Evolutionary conservation across 495 filamentous ascomycete species (phyloP), one percentile per base, ranked within the genome.

Genomic region (Choiromyces venosus): DNA sequence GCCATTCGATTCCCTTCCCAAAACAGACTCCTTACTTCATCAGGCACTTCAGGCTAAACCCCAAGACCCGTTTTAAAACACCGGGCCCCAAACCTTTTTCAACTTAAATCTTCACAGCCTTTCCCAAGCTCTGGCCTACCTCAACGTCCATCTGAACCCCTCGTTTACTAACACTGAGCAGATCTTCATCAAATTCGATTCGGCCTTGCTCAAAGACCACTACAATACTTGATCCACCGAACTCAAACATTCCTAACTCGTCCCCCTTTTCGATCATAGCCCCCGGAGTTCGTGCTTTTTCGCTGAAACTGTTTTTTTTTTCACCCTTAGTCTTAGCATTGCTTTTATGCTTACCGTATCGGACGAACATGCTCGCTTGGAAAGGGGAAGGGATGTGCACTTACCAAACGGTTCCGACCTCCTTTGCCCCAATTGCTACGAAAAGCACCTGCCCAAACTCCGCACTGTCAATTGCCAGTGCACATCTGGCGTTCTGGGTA

Each of bases 171-270:
- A 73, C 61, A 33, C 66, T 65, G 33, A 80, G 65, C 36, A 84
- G 70, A 77, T 85, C 83, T 38, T 82, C 75, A 69, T 85, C 83
- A 52, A 84, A 79, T 61, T 75, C 67, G 37, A 84, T 81, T 18
- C 76, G 70, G 18, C 76, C 82, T 66, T 77, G 73, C 69, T 83
- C 75, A 70, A 84, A 85, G 18, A 77, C 77, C n/a, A 83, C 81
- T 29, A 83, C 78, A 68, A 84, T 82, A 12, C 77, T 79, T 36
- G 79, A 82, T 8, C 83, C 83, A 7, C 83, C 82, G 61, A 81
- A 84, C 56, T 84, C 81, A 69, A 83, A 84, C 14, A 81, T 68
- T 5, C 83, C 82, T 14, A 83, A 33, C 75, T 84, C 83, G 9
- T 83, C 81, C 8, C 83, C 83, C 66, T 83, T 85, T 66, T 76